Evolutionary conservation across 345 rosid species (phyloP), one percentile per base, ranked within the genome.

Genomic region (Citrus maxima): DNA sequence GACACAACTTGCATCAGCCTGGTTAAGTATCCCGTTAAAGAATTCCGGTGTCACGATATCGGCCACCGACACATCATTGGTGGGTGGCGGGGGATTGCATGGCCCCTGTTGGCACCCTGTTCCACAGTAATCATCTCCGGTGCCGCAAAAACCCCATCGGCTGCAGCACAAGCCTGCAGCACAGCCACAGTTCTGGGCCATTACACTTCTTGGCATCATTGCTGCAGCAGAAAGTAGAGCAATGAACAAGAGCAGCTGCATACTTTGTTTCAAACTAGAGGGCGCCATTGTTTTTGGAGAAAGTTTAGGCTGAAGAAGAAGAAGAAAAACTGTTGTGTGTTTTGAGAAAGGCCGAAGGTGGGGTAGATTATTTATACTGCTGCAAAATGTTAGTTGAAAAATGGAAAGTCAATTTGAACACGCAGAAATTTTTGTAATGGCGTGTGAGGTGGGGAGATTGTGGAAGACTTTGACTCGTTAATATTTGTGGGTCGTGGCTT

Each of bases 31-130:
- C 37, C 89, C 88, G 0, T 86, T 68, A 77, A 92, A 90, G 89
- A 92, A 92, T 7, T 78, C 81, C 4, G 82, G 80, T 0, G 90
- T 88, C 25, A 88, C 93, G 34, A 85, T 79, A 60, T 64, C 69
- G 2, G 79, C 79, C 28, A 92, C 88, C 25, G 91, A 82, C 1
- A 76, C 87, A 51, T 70, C 84, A 46, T 84, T 79, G 0, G 85
- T 72, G 0, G 89, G 64, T 5, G 92, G 83, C 10, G 90, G 82
- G 9, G 85, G 81, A 64, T 69, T 73, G 34, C 91, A 92, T 40
- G 96, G 93, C 3, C 92, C 93, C 68, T 81, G 79, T 58, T 80
- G 85, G 79, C 91, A 88, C n/a, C 93, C 87, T 0, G 78, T 7
- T 3, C 87, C 85, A 7, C 87, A 85, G 78, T 75, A 85, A 18